Conservation (phyloP, 495 filamentous ascomycete genomes). For the Barbatosphaeria neglecta region DNA sequence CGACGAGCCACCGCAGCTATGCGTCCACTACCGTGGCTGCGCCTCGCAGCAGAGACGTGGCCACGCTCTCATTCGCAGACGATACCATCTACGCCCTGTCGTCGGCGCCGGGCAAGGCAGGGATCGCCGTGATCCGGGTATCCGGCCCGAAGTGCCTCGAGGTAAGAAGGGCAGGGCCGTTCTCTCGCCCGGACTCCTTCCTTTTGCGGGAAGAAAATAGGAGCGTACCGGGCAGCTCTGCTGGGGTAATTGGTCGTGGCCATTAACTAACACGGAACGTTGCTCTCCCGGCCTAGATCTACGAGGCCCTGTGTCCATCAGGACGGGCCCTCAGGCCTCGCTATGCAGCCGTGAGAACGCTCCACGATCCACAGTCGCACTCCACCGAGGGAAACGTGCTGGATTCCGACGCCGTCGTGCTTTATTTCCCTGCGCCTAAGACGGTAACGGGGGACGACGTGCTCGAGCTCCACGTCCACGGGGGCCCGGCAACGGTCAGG, state of each 20-base stretch:
- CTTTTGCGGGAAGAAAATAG: too few relatives aligned
- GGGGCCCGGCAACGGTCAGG: slow-evolving; percentile 78
- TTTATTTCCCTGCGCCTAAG: slow-evolving; percentile 77
- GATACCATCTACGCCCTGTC: slow-evolving; percentile 89
- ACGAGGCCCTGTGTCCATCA: slow-evolving; percentile 60
- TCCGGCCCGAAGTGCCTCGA: slow-evolving; percentile 67
- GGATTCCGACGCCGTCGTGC: slow-evolving; percentile 69
- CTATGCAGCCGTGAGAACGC: slow-evolving; percentile 61
- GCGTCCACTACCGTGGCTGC: too few relatives aligned
- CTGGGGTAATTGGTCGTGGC: too few relatives aligned
- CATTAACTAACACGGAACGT: too few relatives aligned
- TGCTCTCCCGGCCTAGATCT: slow-evolving; percentile 44
- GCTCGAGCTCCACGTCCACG: slow-evolving; percentile 86
- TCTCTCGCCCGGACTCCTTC: too few relatives aligned
- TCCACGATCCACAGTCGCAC: slow-evolving; percentile 49
- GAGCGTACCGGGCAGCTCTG: too few relatives aligned
- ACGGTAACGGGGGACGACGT: slow-evolving; percentile 89
- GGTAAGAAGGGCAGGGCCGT: too few relatives aligned
- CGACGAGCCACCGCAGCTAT: too few relatives aligned
- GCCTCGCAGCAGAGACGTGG: background rate
- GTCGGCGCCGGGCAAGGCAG: slow-evolving; percentile 73
- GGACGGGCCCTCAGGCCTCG: slow-evolving; percentile 57
- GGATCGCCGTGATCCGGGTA: slow-evolving; percentile 82
- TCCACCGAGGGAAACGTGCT: slow-evolving; percentile 40
- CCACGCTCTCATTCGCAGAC: slow-evolving; percentile 6